Conservation (phyloP, 2,329 filamentous ascomycete species). For the Diplodia mutila region DNA sequence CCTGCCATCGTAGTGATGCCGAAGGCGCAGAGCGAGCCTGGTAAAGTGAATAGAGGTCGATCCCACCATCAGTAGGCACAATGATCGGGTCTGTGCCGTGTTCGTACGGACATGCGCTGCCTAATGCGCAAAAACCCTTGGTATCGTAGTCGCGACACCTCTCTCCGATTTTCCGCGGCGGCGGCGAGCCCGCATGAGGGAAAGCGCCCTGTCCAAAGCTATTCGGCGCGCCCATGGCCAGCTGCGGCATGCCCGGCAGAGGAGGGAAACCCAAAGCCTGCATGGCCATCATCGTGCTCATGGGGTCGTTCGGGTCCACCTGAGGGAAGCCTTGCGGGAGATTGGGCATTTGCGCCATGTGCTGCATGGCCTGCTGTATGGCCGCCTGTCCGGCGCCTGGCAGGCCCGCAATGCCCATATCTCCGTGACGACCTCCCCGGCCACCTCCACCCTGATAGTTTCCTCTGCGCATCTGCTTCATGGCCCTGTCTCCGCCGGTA, state of each 20-base stretch:
- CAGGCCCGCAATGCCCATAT: conserved; percentile 25
- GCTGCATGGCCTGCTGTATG: conserved; percentile 37
- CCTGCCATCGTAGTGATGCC: conserved; percentile 29
- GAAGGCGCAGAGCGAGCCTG: not conserved
- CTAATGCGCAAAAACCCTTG: conserved; percentile 72
- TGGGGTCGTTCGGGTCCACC: conserved; percentile 63
- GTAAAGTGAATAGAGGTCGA: not conserved
- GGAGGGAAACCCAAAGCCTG: conserved; percentile 55
- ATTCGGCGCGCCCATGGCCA: conserved; percentile 38
- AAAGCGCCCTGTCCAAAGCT: conserved; percentile 27
- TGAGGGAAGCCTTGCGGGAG: conserved; percentile 52
- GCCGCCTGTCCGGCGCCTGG: conserved; percentile 35
- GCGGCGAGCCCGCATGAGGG: conserved; percentile 27
- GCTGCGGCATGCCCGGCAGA: conserved; percentile 51
- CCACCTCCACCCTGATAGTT: conserved; percentile 26
- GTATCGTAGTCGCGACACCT: conserved; percentile 72
- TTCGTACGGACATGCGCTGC: conserved; percentile 69
- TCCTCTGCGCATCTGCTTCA: conserved; percentile 65
- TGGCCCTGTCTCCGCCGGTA: conserved; percentile 46
- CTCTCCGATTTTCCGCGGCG: conserved; percentile 42
- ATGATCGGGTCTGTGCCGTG: conserved; percentile 62
- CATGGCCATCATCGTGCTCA: conserved; percentile 66
- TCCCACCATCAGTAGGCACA: conserved; percentile 38
- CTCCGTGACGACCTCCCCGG: conserved; percentile 21
- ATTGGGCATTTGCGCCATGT: conserved; percentile 43